A percentile compares a stretch with the other conserved stretches of the same genome.
phyloP scores from a whole-genome alignment of 306 rosid genomes.

The Morella rubra region DNA sequence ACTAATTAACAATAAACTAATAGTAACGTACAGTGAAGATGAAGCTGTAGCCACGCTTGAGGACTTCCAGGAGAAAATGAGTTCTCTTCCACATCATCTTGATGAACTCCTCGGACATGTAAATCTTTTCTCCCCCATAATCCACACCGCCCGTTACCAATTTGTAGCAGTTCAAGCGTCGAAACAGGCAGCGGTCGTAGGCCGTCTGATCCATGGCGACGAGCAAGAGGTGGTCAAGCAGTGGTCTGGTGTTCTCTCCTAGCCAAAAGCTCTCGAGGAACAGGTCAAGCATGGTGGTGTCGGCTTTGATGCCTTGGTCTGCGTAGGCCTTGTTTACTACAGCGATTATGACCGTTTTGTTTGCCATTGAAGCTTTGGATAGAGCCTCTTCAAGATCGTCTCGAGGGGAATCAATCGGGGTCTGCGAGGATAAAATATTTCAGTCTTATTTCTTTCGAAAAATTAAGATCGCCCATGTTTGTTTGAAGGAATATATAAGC shows the following conservation, averaged over 20 bases:
- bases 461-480: background rate
- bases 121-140: constrained; percentile 57
- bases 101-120: constrained; percentile 69
- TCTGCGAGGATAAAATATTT: constrained; percentile 8
- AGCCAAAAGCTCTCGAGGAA: constrained; percentile 71
- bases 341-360: constrained; percentile 63
- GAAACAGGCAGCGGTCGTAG: constrained; percentile 57
- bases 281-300: constrained; percentile 66
- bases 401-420: background rate
- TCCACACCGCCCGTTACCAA: constrained; percentile 58
- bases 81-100: constrained; percentile 89
- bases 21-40: constrained; percentile 52
- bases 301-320: constrained; percentile 40
- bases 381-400: constrained; percentile 51
- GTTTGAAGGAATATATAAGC: background rate
- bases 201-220: constrained; percentile 72
- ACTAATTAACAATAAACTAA: too few species aligned
- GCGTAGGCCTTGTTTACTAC: constrained; percentile 69
- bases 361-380: constrained; percentile 52
- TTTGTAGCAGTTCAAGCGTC: constrained; percentile 49
- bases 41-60: constrained; percentile 71
- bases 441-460: background rate
- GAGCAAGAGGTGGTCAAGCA: constrained; percentile 52
- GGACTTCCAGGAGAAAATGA: constrained; percentile 51
- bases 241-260: constrained; percentile 54